phyloP scores from a whole-genome alignment of 1,139 yeast genomes.

The Protomyces inundatus region DNA sequence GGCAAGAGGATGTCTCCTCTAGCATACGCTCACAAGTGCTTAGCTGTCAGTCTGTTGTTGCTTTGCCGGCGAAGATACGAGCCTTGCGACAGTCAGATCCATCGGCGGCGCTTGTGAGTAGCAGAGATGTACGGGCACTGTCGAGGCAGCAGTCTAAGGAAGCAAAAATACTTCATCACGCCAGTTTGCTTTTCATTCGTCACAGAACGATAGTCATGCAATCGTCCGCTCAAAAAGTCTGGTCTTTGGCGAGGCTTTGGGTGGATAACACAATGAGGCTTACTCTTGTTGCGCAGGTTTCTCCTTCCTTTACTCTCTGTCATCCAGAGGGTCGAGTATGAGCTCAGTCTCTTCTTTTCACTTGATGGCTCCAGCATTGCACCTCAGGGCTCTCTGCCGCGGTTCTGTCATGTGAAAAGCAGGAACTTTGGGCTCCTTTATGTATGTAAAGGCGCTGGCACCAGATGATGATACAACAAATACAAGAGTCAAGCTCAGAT shows the following conservation, averaged over 20 bases:
- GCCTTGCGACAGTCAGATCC: background rate
- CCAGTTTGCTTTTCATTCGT: background rate
- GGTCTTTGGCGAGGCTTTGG: background rate
- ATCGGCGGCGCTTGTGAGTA: too few species aligned
- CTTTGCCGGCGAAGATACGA: background rate
- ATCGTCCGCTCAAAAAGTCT: background rate
- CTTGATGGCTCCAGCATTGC: background rate
- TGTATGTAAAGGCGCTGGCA: too few species aligned
- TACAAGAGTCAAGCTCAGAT: constrained; percentile 1
- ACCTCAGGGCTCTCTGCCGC: background rate
- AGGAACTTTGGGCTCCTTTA: too few species aligned
- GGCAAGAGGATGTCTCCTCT: too few species aligned
- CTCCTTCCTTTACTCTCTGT: background rate
- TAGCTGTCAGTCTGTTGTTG: background rate
- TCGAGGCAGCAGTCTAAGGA: too few species aligned
- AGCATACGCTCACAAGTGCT: too few species aligned
- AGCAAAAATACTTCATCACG: too few species aligned
- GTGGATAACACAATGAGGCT: background rate
- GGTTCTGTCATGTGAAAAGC: too few species aligned
- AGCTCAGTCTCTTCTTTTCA: background rate
- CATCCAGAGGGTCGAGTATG: background rate
- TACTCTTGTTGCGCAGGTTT: background rate
- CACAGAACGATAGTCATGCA: constrained; percentile 1
- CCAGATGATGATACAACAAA: background rate
- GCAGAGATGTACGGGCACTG: too few species aligned